A percentile compares a stretch with the other conserved stretches of the same genome.
Evolutionary conservation across 352 stramenopile species (phyloP).

Genomic region (Phytopythium mirpurense): DNA sequence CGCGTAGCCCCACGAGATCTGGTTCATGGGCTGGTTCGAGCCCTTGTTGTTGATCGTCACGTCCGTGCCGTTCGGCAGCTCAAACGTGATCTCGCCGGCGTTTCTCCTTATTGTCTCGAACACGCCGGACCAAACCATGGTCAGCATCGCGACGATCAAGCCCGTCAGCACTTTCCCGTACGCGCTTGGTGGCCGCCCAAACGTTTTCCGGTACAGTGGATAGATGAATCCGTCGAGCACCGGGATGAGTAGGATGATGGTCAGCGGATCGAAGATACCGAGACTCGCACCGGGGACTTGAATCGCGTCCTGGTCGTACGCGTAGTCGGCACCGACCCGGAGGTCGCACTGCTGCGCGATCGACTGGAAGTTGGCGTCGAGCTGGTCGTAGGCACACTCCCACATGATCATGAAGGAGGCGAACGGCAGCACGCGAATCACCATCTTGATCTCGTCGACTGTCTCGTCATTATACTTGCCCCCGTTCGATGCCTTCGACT

Average conservation of each 20-base stretch:
- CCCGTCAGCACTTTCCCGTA: conserved; percentile 81
- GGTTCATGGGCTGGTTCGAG: conserved; percentile 69
- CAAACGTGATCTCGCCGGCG: conserved; percentile 34
- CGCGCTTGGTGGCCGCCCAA: conserved; percentile 54
- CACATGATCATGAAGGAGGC: conserved; percentile 89
- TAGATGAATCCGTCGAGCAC: conserved; percentile 73
- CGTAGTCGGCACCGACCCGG: conserved; percentile 31
- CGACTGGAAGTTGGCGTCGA: conserved; percentile 85
- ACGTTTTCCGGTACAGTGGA: conserved; percentile 46
- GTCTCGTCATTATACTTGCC: conserved; percentile 78
- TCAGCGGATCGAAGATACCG: conserved; percentile 83
- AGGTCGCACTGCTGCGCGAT: conserved; percentile 85
- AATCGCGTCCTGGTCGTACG: conserved; percentile 20
- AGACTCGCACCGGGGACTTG: conserved; percentile 76
- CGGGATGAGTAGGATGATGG: conserved; percentile 77
- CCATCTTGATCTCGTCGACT: conserved; percentile 83
- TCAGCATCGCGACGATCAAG: conserved; percentile 68
- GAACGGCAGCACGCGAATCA: conserved; percentile 81
- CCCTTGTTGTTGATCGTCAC: conserved; percentile 44
- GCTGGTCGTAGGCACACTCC: conserved; percentile 83
- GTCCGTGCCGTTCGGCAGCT: conserved; percentile 14
- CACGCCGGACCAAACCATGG: conserved; percentile 80
- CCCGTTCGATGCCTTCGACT: conserved; percentile 77
- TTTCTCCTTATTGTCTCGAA: conserved; percentile 76
- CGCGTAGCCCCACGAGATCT: conserved; percentile 77